Conservation (phyloP, 2,329 filamentous ascomycete species). For the Penicillium thymicola region DNA sequence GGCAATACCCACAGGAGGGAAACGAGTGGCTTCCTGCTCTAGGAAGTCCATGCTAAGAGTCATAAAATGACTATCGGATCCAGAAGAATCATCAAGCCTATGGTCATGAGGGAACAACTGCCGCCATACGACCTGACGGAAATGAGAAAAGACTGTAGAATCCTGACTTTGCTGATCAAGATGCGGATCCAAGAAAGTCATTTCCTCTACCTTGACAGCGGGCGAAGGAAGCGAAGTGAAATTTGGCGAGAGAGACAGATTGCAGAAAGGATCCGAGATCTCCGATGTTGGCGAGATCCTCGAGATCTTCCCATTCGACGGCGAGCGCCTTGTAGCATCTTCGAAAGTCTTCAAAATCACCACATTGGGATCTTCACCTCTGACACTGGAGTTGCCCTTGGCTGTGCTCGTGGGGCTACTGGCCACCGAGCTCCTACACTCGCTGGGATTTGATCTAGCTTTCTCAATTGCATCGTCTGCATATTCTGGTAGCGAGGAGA, state of each 20-base stretch:
- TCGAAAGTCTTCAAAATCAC: constrained; percentile 52
- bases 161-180: constrained; percentile 30
- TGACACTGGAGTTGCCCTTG: constrained; percentile 19
- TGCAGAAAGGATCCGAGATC: constrained; percentile 26
- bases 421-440: constrained; percentile 26
- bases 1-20: constrained; percentile 48
- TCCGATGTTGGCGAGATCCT: constrained; percentile 37
- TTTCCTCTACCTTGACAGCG: constrained; percentile 21
- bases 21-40: constrained; percentile 47
- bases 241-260: constrained; percentile 26
- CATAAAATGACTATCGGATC: constrained; percentile 18
- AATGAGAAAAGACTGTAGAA: constrained; percentile 37
- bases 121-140: constrained; percentile 42
- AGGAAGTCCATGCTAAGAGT: constrained; percentile 43
- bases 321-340: constrained; percentile 39
- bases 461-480: constrained; percentile 34
- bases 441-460: constrained; percentile 20
- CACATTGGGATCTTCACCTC: constrained; percentile 45
- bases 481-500: constrained; percentile 53
- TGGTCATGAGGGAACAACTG: constrained; percentile 36
- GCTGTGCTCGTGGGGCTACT: constrained; percentile 28
- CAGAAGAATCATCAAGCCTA: constrained; percentile 18
- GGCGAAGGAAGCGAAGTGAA: constrained; percentile 25
- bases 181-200: constrained; percentile 17
- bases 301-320: constrained; percentile 30